Base-by-base conservation (phyloP, 352 stramenopile genomes). In the Globisporangium splendens region DNA sequence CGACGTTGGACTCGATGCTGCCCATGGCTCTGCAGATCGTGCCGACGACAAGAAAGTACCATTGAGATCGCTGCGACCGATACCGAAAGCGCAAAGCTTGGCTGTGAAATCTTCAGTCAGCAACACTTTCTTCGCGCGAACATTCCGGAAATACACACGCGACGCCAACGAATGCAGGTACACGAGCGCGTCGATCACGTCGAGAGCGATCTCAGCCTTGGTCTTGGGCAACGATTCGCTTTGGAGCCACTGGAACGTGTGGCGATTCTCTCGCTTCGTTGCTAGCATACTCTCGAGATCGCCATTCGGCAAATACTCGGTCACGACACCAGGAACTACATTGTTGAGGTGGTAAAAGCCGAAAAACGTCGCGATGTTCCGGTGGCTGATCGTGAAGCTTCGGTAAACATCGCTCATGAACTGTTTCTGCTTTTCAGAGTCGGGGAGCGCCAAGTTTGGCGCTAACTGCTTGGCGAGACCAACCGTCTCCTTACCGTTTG, bases 191-290 rank as follows among this genome's bases (percentile, higher is more conserved):
- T 90, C 77, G 13, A 79, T 67, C 2, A 93, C 64, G 55, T 91
- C 76, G 55, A 89, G 79, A 5, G 80, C 83, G 56, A 86, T 79
- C 55, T 88, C 73, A 48, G 76, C 83, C 66, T 91, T 93, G 22
- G 78, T 50, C 43, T 86, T 79, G 7, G 56, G 62, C 33, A 69
- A 47, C 1, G 63, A 66, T 8, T 62, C 38, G 8, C 63, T 65
- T 20, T 69, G 54, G 50, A 80, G 69, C 68, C 70, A 79, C 5
- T 68, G 55, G 20, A 79, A 75, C 47, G 71, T 66, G 14, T 75
- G 55, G 8, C 63, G 46, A 22, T 65, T 68, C 35, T 56, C 54
- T 24, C 57, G 59, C 8, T 61, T 49, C 17, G 69, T 51, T 8
- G 66, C 66, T 12, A 87, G 56, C 14, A 87, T 41, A 12, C 47